A percentile compares a stretch with the other conserved stretches of the same genome.
phyloP scores from a whole-genome alignment of 2,329 filamentous ascomycete species.

The Daldinia sp. region DNA sequence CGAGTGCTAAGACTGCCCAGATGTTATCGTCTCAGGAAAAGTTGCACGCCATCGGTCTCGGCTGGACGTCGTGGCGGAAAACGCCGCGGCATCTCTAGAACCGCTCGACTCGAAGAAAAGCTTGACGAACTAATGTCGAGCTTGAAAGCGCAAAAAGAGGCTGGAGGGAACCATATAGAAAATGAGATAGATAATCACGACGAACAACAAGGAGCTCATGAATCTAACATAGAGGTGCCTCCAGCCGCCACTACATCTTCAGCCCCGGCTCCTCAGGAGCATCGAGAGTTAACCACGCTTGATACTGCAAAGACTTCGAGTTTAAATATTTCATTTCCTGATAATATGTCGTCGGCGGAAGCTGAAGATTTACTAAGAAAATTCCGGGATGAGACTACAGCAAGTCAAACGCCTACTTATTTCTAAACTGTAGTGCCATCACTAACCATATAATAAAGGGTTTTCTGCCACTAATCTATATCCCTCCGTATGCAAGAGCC shows the following conservation, averaged over 20 bases:
- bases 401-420: neutral
- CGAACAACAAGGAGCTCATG: neutral
- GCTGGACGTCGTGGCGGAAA: slow-evolving; percentile 13
- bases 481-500: slow-evolving; percentile 27
- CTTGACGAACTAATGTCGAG: slow-evolving; percentile 30
- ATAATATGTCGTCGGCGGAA: neutral
- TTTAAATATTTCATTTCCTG: neutral
- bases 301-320: neutral
- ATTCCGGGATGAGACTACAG: neutral
- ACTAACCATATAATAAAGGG: neutral
- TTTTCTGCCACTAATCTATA: slow-evolving; percentile 33
- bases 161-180: neutral
- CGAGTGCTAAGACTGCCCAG: neutral
- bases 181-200: neutral
- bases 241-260: slow-evolving; percentile 6
- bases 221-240: neutral
- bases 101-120: slow-evolving; percentile 31
- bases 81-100: slow-evolving; percentile 16
- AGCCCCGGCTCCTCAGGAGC: slow-evolving; percentile 1
- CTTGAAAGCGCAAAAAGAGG: slow-evolving; percentile 13
- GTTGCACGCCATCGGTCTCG: neutral
- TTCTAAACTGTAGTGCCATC: neutral
- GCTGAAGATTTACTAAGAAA: neutral
- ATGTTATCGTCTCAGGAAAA: slow-evolving; percentile 1
- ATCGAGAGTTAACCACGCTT: neutral